Evolutionary conservation across 345 rosid genomes (phyloP).

Genomic region (Syzygium aromaticum): DNA sequence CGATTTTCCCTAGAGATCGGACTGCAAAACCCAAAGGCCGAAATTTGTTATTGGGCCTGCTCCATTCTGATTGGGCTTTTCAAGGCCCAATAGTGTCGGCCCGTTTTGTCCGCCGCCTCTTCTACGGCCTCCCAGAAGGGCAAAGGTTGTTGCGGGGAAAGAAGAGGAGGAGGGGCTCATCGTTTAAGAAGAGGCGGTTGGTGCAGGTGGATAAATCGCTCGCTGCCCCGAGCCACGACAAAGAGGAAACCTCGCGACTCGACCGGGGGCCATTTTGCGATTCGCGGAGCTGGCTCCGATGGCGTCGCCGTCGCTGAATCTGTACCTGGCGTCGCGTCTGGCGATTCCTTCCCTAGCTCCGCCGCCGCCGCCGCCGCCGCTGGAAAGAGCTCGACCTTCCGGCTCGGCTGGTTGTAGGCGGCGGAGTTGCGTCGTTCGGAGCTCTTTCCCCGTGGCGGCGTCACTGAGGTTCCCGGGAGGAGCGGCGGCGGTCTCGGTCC

Average conservation of each 20-base stretch:
- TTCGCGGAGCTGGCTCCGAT: not conserved
- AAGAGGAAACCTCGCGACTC: not conserved
- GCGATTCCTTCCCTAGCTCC: not conserved
- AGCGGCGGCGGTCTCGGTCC: not conserved
- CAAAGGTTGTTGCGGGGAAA: not conserved
- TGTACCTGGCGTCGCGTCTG: not conserved
- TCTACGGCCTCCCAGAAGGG: not conserved
- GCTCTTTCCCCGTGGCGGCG: not conserved
- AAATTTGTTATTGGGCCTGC: not conserved
- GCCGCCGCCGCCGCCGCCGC: not conserved
- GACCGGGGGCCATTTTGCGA: not conserved
- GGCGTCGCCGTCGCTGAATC: conserved; percentile 8
- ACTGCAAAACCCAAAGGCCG: not conserved
- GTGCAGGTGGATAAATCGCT: not conserved
- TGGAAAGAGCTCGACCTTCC: not conserved
- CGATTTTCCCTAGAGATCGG: not conserved
- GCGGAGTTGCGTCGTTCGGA: not conserved
- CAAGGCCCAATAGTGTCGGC: not conserved
- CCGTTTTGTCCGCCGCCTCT: not conserved
- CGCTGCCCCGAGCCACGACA: not conserved
- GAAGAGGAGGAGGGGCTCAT: not conserved
- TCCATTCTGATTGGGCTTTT: not conserved
- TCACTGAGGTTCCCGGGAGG: not conserved
- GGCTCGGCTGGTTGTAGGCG: not conserved
- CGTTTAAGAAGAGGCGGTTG: not conserved